Evolutionary conservation across 352 stramenopile genomes (phyloP).

Genomic region (Globisporangium splendens): DNA sequence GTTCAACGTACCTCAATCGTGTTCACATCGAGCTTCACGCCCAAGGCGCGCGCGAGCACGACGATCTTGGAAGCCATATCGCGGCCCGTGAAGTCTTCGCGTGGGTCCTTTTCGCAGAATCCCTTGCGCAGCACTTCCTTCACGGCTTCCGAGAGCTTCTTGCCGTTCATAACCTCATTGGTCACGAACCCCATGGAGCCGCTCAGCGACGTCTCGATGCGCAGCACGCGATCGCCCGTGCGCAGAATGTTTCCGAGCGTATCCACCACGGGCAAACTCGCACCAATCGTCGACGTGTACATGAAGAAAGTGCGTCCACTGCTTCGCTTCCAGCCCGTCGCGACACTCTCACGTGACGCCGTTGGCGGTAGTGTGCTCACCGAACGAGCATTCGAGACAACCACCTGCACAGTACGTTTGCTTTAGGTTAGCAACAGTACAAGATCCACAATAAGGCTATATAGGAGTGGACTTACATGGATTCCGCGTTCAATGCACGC

Average conservation of each 20-base stretch:
- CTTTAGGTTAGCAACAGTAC: neutral
- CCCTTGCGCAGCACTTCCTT: constrained; percentile 41
- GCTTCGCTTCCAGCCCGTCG: constrained; percentile 22
- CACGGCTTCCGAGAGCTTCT: constrained; percentile 53
- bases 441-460: neutral
- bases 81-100: constrained; percentile 59
- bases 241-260: constrained; percentile 74
- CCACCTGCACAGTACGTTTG: constrained; percentile 20
- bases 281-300: constrained; percentile 77
- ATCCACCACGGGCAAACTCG: constrained; percentile 66
- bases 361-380: constrained; percentile 49
- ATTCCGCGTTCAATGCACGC: constrained; percentile 66
- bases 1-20: constrained; percentile 28
- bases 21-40: constrained; percentile 39
- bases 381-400: constrained; percentile 64
- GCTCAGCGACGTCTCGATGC: constrained; percentile 61
- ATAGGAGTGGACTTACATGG: constrained; percentile 22
- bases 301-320: constrained; percentile 66
- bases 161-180: constrained; percentile 71
- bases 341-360: constrained; percentile 54
- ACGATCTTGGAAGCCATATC: constrained; percentile 74
- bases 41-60: constrained; percentile 60
- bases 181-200: constrained; percentile 73
- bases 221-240: constrained; percentile 58
- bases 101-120: constrained; percentile 67